phyloP scores from a whole-genome alignment of 805 yeast genomes.

The Myxozyma lipomycoides region DNA sequence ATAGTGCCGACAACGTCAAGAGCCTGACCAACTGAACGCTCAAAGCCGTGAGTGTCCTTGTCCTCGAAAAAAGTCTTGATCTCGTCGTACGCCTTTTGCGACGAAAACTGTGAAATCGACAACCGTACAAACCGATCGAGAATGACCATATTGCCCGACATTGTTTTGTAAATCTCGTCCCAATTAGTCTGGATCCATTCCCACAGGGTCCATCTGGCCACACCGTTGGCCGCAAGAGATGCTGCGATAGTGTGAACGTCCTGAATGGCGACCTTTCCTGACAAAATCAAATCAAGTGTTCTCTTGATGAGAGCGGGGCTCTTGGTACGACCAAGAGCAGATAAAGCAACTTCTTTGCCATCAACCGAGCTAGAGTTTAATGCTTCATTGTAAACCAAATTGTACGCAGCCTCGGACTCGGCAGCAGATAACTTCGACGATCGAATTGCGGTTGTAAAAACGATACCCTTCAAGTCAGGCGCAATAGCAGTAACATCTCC shows the following conservation, averaged over 20 bases:
- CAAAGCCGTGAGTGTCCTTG: constrained; percentile 53
- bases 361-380: constrained; percentile 52
- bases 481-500: constrained; percentile 49
- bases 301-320: constrained; percentile 40
- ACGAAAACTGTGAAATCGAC: constrained; percentile 39
- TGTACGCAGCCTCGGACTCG: constrained; percentile 40
- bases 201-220: constrained; percentile 48
- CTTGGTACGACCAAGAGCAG: constrained; percentile 50
- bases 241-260: constrained; percentile 52
- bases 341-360: constrained; percentile 52
- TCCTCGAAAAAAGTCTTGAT: constrained; percentile 44
- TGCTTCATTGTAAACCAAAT: constrained; percentile 47
- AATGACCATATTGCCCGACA: constrained; percentile 50
- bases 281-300: constrained; percentile 43
- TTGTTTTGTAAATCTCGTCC: constrained; percentile 42
- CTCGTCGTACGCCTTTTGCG: constrained; percentile 39
- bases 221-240: constrained; percentile 47
- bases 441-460: constrained; percentile 45
- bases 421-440: constrained; percentile 36
- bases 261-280: constrained; percentile 47
- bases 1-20: constrained; percentile 51
- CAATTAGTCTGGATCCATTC: constrained; percentile 49
- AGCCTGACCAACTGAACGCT: constrained; percentile 53
- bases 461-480: constrained; percentile 47
- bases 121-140: constrained; percentile 46